Percentiles rank a stretch among this genome's conserved stretches.
Evolutionary conservation across 495 filamentous ascomycete species (phyloP).

Genomic region (Penicillium arizonense): DNA sequence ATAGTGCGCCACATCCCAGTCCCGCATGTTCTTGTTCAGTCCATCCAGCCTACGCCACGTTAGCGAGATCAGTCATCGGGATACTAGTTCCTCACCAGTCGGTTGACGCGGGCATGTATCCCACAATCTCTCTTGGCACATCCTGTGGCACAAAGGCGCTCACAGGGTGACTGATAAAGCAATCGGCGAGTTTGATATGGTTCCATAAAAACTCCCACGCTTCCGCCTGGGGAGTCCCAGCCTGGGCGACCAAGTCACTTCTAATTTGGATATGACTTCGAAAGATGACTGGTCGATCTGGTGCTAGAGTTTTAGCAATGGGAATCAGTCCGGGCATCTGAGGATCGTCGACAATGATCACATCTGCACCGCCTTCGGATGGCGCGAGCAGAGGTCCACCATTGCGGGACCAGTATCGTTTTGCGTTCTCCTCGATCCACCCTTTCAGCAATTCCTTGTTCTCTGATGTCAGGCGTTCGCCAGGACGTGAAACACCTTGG

Average conservation of each 20-base stretch:
- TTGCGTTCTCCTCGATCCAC: constrained; percentile 78
- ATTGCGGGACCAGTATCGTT: constrained; percentile 69
- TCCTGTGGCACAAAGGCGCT: constrained; percentile 69
- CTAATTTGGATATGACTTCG: constrained; percentile 85
- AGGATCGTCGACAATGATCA: constrained; percentile 81
- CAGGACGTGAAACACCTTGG: constrained; percentile 70
- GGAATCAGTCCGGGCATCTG: constrained; percentile 85
- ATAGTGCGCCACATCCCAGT: constrained; percentile 76
- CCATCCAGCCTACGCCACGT: constrained; percentile 66
- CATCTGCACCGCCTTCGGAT: constrained; percentile 72
- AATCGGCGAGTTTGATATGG: constrained; percentile 66
- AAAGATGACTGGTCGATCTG: constrained; percentile 74
- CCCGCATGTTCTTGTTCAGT: constrained; percentile 73
- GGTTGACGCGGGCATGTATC: constrained; percentile 80
- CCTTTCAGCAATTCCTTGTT: constrained; percentile 60
- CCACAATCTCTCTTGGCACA: constrained; percentile 65
- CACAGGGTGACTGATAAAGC: constrained; percentile 86
- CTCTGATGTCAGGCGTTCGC: constrained; percentile 58
- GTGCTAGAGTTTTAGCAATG: constrained; percentile 68
- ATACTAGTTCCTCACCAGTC: constrained; percentile 56
- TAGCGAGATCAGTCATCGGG: constrained; percentile 6
- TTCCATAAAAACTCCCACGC: constrained; percentile 79
- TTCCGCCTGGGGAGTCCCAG: constrained; percentile 66
- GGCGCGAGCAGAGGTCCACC: constrained; percentile 67
- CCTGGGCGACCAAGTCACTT: constrained; percentile 63